Evolutionary conservation across 805 yeast genomes (phyloP).

Genomic region (Maudiozyma saulgeensis): DNA sequence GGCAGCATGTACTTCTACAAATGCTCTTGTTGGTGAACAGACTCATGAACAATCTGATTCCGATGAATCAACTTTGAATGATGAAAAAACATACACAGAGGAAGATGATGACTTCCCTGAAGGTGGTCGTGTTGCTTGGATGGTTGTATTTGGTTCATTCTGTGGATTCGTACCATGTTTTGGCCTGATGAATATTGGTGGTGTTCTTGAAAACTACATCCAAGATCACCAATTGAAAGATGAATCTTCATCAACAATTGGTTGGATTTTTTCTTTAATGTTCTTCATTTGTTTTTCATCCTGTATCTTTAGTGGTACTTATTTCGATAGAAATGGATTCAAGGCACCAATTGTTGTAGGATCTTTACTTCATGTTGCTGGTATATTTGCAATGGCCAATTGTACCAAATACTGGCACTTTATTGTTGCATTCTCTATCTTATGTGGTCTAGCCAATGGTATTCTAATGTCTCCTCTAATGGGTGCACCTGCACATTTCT

Average conservation of each 20-base stretch:
- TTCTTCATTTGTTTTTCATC: conserved; percentile 39
- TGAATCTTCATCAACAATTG: conserved; percentile 38
- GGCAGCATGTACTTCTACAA: background rate
- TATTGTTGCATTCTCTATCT: conserved; percentile 44
- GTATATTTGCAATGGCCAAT: conserved; percentile 44
- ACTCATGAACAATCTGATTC: background rate
- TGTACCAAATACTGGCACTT: conserved; percentile 49
- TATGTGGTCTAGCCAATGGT: conserved; percentile 50
- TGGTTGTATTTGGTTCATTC: conserved; percentile 49
- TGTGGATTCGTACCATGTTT: conserved; percentile 45
- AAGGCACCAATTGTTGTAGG: conserved; percentile 35
- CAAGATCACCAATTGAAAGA: conserved; percentile 43
- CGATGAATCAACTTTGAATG: background rate
- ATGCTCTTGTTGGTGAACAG: background rate
- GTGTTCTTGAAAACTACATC: conserved; percentile 54
- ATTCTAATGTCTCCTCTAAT: conserved; percentile 47
- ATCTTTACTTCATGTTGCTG: conserved; percentile 34
- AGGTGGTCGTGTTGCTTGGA: conserved; percentile 50
- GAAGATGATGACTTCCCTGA: conserved; percentile 36
- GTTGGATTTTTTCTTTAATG: conserved; percentile 59
- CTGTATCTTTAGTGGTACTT: conserved; percentile 46
- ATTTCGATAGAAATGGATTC: conserved; percentile 48
- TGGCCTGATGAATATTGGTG: conserved; percentile 50
- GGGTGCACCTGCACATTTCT: conserved; percentile 58
- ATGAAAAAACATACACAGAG: conserved; percentile 1